phyloP scores from a whole-genome alignment of 306 rosid genomes.

The Vigna hirtella region DNA sequence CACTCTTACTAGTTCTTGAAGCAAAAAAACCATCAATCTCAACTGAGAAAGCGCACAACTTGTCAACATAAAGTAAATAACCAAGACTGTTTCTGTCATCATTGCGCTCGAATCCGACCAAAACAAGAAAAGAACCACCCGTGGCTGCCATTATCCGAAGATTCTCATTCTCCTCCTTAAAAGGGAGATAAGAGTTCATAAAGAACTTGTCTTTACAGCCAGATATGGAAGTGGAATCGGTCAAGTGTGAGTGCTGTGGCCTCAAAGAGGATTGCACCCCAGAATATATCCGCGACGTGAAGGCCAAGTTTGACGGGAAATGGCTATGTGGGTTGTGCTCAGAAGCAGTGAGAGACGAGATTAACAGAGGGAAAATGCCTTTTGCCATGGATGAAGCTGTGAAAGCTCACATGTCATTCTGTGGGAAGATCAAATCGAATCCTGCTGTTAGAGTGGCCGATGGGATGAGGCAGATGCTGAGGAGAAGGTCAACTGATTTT shows the following conservation, averaged over 20 bases:
- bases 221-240: conserved; percentile 73
- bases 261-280: conserved; percentile 90
- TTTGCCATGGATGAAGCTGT: conserved; percentile 78
- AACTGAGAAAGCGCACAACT: conserved; percentile 39
- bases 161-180: conserved; percentile 12
- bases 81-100: conserved; percentile 43
- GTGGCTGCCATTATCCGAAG: background rate
- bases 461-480: conserved; percentile 88
- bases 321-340: conserved; percentile 98
- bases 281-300: conserved; percentile 71
- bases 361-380: conserved; percentile 59
- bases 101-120: conserved; percentile 20
- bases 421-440: conserved; percentile 75
- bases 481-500: conserved; percentile 69
- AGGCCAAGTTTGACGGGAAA: conserved; percentile 78
- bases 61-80: conserved; percentile 17
- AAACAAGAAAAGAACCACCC: conserved; percentile 15
- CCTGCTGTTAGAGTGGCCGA: conserved; percentile 85
- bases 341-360: conserved; percentile 89
- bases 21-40: conserved; percentile 50
- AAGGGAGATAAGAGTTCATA: background rate
- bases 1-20: conserved; percentile 51
- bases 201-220: background rate
- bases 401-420: conserved; percentile 92
- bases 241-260: conserved; percentile 92